A percentile compares a stretch with the other conserved stretches of the same genome.
phyloP scores from a whole-genome alignment of 371 early-diverging fungal genomes.

The Saksenaea vasiformis region DNA sequence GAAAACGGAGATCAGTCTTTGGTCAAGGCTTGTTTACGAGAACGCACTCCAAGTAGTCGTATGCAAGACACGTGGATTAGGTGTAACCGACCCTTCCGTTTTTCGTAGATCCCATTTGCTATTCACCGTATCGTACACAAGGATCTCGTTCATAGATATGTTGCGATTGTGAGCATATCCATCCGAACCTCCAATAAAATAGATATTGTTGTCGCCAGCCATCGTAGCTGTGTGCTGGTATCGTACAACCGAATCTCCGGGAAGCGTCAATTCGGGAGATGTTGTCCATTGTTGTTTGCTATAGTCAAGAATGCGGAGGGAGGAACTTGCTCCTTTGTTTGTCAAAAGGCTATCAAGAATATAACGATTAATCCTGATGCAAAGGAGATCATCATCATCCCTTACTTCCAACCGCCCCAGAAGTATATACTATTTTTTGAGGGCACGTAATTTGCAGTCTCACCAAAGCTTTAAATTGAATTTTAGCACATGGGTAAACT shows the following conservation, averaged over 20 bases:
- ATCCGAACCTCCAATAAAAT: not conserved
- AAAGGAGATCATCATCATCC: not conserved
- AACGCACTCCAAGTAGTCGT: not conserved
- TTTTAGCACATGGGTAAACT: not conserved
- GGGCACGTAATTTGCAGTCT: not conserved
- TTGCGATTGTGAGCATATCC: not conserved
- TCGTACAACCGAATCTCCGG: not conserved
- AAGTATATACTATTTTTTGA: not conserved
- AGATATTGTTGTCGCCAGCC: slow-evolving; percentile 1
- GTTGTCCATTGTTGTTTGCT: not conserved
- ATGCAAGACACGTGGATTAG: not conserved
- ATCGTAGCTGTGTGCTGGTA: not conserved
- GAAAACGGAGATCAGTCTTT: not conserved
- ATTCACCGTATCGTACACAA: not conserved
- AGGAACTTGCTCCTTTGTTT: not conserved
- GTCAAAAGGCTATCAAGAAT: not conserved
- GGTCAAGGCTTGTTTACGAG: not conserved
- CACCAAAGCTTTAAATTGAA: not conserved
- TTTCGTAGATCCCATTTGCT: not conserved
- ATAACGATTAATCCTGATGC: not conserved
- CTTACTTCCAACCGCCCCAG: slow-evolving; percentile 2
- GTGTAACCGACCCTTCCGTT: not conserved
- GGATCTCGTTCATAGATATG: not conserved
- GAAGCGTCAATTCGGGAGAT: not conserved
- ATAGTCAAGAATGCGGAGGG: not conserved